Evolutionary conservation across 805 yeast genomes (phyloP).

Genomic region (Schwanniomyces vanrijiae): DNA sequence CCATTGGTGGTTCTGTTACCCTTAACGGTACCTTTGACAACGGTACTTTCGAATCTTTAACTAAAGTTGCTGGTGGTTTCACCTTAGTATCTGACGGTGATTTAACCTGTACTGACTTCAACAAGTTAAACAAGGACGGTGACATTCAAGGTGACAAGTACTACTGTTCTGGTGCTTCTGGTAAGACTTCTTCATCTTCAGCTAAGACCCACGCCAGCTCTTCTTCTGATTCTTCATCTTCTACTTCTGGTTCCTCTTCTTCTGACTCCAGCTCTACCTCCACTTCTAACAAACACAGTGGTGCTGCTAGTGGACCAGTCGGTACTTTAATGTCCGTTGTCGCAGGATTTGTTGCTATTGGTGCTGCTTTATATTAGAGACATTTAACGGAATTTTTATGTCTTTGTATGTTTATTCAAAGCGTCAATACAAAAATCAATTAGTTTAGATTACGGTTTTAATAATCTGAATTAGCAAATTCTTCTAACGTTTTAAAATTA

Average conservation of each 20-base stretch:
- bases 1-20: slow-evolving; percentile 87
- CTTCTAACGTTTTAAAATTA: neutral
- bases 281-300: slow-evolving; percentile 21
- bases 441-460: neutral
- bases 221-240: slow-evolving; percentile 23
- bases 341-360: slow-evolving; percentile 37
- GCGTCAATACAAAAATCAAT: neutral
- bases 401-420: neutral
- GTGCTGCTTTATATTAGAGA: slow-evolving; percentile 27
- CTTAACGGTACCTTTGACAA: slow-evolving; percentile 77
- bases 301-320: slow-evolving; percentile 21
- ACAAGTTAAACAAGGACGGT: slow-evolving; percentile 70
- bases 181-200: slow-evolving; percentile 45
- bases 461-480: neutral
- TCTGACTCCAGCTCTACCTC: slow-evolving; percentile 13
- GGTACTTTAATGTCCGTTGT: slow-evolving; percentile 26
- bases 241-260: slow-evolving; percentile 17
- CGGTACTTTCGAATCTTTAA: slow-evolving; percentile 73
- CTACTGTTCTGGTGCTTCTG: slow-evolving; percentile 64
- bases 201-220: slow-evolving; percentile 34
- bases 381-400: neutral
- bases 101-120: slow-evolving; percentile 79
- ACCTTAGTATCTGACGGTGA: slow-evolving; percentile 71
- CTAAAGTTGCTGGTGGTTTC: slow-evolving; percentile 91
- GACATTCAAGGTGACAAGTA: slow-evolving; percentile 89